Evolutionary conservation across 1,139 yeast genomes (phyloP).

Genomic region (Saccharomycopsis hybrid): DNA sequence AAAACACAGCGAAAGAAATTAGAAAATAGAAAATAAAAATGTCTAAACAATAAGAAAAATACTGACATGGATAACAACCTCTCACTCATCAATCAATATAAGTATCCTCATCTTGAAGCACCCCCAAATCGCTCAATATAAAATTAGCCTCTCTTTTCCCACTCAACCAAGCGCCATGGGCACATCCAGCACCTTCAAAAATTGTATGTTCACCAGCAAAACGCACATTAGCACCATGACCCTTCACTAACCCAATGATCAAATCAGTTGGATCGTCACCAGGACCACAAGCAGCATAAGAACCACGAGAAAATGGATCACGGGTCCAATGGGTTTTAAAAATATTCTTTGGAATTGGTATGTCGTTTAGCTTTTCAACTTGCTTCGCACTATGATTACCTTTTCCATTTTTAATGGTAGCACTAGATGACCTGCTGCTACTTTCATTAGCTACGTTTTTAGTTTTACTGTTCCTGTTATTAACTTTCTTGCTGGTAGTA

Average conservation of each 20-base stretch:
- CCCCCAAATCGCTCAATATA: constrained; percentile 25
- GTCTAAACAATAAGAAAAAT: too few relatives aligned
- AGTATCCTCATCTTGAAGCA: constrained; percentile 16
- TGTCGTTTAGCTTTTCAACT: constrained; percentile 11
- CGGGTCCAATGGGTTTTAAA: constrained; percentile 63
- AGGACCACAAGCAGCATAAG: constrained; percentile 63
- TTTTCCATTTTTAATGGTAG: background rate
- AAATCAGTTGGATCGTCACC: constrained; percentile 62
- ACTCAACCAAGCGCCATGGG: constrained; percentile 70
- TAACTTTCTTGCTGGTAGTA: background rate
- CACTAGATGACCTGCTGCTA: background rate
- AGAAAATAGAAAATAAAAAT: too few relatives aligned
- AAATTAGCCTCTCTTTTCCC: constrained; percentile 63
- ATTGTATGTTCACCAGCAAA: constrained; percentile 87
- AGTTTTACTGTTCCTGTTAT: background rate
- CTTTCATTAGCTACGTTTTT: background rate
- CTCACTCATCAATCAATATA: too few relatives aligned
- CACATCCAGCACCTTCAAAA: constrained; percentile 77
- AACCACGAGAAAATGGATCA: constrained; percentile 64
- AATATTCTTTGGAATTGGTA: constrained; percentile 45
- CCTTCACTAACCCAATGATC: constrained; percentile 49
- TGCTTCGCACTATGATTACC: background rate
- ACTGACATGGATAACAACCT: too few relatives aligned
- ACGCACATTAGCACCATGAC: constrained; percentile 48
- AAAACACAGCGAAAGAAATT: too few relatives aligned